A percentile compares a stretch with the other conserved stretches of the same genome.
Evolutionary conservation across 148 eudicot species (phyloP).

Genomic region (Camellia granthamiana): DNA sequence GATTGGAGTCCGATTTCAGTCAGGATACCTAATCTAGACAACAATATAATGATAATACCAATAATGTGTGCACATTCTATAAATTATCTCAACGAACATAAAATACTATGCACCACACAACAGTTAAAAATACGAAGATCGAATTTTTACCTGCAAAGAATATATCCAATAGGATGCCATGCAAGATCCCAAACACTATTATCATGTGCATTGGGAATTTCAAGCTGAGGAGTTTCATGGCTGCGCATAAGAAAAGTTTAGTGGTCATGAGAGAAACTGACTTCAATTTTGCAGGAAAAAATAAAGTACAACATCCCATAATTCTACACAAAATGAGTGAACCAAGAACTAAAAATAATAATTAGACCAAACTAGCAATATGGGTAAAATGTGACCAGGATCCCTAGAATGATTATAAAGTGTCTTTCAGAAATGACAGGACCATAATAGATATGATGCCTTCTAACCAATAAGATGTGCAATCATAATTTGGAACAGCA

Average conservation of each 20-base stretch:
- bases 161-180: slow-evolving; percentile 97
- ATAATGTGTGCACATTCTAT: not conserved
- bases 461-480: not conserved
- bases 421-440: not conserved
- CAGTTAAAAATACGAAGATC: slow-evolving; percentile 1
- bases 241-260: slow-evolving; percentile 39
- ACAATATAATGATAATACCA: not conserved
- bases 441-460: not conserved
- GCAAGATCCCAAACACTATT: slow-evolving; percentile 97
- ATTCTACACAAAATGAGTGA: not conserved
- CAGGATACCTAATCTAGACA: not conserved
- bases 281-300: not conserved
- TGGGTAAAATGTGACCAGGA: not conserved
- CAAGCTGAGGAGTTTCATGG: slow-evolving; percentile 93
- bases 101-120: not conserved
- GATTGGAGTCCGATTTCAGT: not conserved
- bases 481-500: not conserved
- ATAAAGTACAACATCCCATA: not conserved
- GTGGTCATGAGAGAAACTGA: slow-evolving; percentile 10
- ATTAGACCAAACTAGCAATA: not conserved
- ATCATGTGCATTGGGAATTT: slow-evolving; percentile 85
- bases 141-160: slow-evolving; percentile 77
- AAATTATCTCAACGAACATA: not conserved
- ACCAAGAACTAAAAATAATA: not conserved
- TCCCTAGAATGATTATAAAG: not conserved